Percentiles rank a stretch among this genome's conserved stretches.
phyloP scores from a whole-genome alignment of 1,139 yeast genomes.

The Candida sp. region DNA sequence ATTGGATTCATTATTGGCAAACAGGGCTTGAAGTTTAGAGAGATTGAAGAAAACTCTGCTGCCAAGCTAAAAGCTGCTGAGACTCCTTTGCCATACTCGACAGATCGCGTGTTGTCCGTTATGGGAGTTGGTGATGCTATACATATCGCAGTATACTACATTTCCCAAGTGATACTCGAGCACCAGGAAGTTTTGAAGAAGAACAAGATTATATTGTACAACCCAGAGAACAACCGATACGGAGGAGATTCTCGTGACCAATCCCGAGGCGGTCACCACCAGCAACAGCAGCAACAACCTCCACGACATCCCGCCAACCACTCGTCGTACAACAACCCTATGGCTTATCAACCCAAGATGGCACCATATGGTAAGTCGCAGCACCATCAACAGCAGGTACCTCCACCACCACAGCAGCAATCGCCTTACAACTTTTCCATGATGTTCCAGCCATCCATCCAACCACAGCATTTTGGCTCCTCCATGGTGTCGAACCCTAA shows the following conservation, averaged over 20 bases:
- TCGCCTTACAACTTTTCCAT: conserved; percentile 43
- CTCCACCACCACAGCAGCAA: conserved; percentile 15
- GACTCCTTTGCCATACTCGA: conserved; percentile 73
- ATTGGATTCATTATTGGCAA: conserved; percentile 88
- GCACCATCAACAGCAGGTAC: conserved; percentile 12
- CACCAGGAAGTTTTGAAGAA: conserved; percentile 57
- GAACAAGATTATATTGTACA: conserved; percentile 61
- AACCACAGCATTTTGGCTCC: conserved; percentile 32
- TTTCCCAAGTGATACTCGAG: conserved; percentile 68
- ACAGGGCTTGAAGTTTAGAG: conserved; percentile 74
- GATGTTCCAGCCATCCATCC: conserved; percentile 48
- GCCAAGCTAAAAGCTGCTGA: conserved; percentile 83
- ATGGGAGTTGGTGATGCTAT: conserved; percentile 88
- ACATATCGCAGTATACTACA: conserved; percentile 80
- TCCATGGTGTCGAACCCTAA: conserved; percentile 3
- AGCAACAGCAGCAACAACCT: conserved; percentile 10
- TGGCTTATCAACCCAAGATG: conserved; percentile 6
- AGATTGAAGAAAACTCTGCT: conserved; percentile 84
- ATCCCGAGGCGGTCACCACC: conserved; percentile 6
- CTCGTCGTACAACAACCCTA: conserved; percentile 13
- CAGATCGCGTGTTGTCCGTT: conserved; percentile 76
- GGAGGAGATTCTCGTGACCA: conserved; percentile 6
- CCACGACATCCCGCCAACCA: conserved; percentile 14
- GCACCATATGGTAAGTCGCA: conserved; percentile 5
- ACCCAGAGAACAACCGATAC: conserved; percentile 57